phyloP scores from a whole-genome alignment of 1,284 basidiomycete genomes.

The Sutorius eximius region DNA sequence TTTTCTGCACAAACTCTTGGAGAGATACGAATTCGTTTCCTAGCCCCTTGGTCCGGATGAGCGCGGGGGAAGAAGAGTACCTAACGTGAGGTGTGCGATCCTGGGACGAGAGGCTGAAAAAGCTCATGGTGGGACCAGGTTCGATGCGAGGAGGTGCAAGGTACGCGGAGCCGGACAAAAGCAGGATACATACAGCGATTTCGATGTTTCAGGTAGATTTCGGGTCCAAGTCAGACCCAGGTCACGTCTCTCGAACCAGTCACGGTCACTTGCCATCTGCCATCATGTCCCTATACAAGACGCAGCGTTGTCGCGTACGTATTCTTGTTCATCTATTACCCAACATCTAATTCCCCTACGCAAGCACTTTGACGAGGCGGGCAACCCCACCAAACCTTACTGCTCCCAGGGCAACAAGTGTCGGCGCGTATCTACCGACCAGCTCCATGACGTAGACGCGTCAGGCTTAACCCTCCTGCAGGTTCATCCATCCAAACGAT shows the following conservation, averaged over 20 bases:
- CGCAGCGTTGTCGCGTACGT: constrained; percentile 48
- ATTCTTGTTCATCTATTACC: not conserved
- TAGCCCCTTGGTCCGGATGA: constrained; percentile 37
- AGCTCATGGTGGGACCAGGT: constrained; percentile 29
- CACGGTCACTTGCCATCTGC: constrained; percentile 24
- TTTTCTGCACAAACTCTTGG: constrained; percentile 52
- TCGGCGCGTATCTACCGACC: constrained; percentile 38
- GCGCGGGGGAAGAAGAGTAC: constrained; percentile 42
- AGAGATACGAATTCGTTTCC: constrained; percentile 39
- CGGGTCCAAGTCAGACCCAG: not conserved
- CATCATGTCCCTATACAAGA: constrained; percentile 41
- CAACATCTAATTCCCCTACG: constrained; percentile 11
- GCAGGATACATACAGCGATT: not conserved
- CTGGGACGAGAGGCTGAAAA: constrained; percentile 25
- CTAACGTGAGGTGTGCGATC: constrained; percentile 28
- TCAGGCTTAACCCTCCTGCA: constrained; percentile 25
- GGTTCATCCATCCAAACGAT: constrained; percentile 55
- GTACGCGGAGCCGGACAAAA: not conserved
- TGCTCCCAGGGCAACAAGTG: constrained; percentile 50
- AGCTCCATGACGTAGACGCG: constrained; percentile 7
- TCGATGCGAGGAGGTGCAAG: not conserved
- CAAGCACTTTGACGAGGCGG: constrained; percentile 48
- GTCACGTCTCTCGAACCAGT: constrained; percentile 20
- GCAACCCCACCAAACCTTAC: constrained; percentile 40
- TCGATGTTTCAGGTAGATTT: constrained; percentile 11